A percentile compares a stretch with the other conserved stretches of the same genome.
Conservation (phyloP, 2,329 filamentous ascomycete genomes). For the Didymella arachidicola region DNA sequence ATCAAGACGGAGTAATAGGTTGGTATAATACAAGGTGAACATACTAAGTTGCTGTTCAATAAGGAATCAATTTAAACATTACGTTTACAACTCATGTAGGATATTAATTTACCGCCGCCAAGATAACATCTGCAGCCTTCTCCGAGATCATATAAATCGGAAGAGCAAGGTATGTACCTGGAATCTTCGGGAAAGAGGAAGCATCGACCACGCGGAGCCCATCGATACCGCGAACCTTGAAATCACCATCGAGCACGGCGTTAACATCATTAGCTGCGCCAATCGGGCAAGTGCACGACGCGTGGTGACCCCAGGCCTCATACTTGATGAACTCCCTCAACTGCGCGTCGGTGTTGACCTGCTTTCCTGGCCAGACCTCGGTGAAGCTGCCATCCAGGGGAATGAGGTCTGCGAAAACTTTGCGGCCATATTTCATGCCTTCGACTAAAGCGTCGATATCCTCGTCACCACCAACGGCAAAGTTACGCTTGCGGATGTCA, state of each 20-base stretch:
- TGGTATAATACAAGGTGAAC: not conserved
- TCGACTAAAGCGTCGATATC: conserved; percentile 64
- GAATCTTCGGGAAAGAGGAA: conserved; percentile 46
- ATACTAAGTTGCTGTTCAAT: not conserved
- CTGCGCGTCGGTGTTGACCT: conserved; percentile 54
- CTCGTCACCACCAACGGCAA: conserved; percentile 37
- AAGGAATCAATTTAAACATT: not conserved
- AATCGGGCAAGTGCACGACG: conserved; percentile 66
- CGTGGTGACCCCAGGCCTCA: conserved; percentile 60
- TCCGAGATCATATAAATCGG: conserved; percentile 66
- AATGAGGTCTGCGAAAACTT: conserved; percentile 49
- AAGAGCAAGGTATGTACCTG: conserved; percentile 62
- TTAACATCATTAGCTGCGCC: conserved; percentile 57
- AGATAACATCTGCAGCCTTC: conserved; percentile 69
- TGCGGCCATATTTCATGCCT: conserved; percentile 61
- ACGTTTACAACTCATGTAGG: not conserved
- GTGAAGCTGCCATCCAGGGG: conserved; percentile 55
- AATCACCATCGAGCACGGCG: conserved; percentile 63
- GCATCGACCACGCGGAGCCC: conserved; percentile 59
- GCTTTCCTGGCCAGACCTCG: conserved; percentile 59
- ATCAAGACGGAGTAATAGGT: conserved; percentile 4
- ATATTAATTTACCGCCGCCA: conserved; percentile 14
- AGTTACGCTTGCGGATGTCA: conserved; percentile 54
- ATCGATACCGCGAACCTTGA: conserved; percentile 61
- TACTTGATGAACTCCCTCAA: conserved; percentile 45